These are phyloP conservation scores for Styphnolobium japonicum DNA, from an alignment of 306 rosid genomes.

Conservation along the genomic window DNA sequence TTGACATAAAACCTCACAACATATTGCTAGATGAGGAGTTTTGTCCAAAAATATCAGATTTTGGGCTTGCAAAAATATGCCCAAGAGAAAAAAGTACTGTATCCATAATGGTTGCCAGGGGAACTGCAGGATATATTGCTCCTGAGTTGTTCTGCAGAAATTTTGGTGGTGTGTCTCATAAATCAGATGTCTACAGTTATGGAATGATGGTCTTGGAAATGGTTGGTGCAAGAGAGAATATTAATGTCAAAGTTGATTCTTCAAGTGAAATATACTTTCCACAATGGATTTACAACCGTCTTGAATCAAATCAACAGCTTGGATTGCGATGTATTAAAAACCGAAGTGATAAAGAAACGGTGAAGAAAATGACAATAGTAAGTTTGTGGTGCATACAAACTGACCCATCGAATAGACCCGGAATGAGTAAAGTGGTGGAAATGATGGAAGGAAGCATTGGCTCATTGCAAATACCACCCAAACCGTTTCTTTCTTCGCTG, in stretches of 20 bases:
- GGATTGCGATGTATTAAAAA: neutral
- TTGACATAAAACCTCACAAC: slow-evolving; percentile 42
- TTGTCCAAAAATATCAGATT: slow-evolving; percentile 30
- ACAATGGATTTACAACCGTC: slow-evolving; percentile 35
- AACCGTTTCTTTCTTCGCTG: slow-evolving; percentile 8
- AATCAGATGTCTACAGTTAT: slow-evolving; percentile 33
- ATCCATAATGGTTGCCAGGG: slow-evolving; percentile 21
- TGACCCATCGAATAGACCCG: slow-evolving; percentile 13
- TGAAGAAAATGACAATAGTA: slow-evolving; percentile 31
- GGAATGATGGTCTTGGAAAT: slow-evolving; percentile 36
- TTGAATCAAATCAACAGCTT: slow-evolving; percentile 20
- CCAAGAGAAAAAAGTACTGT: neutral
- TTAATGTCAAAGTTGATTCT: neutral
- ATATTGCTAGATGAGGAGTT: slow-evolving; percentile 22
- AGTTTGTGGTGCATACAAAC: slow-evolving; percentile 45
- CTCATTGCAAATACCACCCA: slow-evolving; percentile 16
- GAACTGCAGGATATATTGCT: slow-evolving; percentile 38
- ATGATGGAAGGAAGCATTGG: slow-evolving; percentile 22
- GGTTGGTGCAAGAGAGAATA: slow-evolving; percentile 29
- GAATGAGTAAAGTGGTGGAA: slow-evolving; percentile 17
- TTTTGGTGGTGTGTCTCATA: slow-evolving; percentile 17
- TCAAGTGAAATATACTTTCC: slow-evolving; percentile 25
- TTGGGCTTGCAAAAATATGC: slow-evolving; percentile 41
- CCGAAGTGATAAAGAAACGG: slow-evolving; percentile 14
- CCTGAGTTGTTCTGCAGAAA: neutral